Percentiles rank a stretch among this genome's conserved stretches.
Conservation (phyloP, 306 rosid species). For the Vigna unguiculata region DNA sequence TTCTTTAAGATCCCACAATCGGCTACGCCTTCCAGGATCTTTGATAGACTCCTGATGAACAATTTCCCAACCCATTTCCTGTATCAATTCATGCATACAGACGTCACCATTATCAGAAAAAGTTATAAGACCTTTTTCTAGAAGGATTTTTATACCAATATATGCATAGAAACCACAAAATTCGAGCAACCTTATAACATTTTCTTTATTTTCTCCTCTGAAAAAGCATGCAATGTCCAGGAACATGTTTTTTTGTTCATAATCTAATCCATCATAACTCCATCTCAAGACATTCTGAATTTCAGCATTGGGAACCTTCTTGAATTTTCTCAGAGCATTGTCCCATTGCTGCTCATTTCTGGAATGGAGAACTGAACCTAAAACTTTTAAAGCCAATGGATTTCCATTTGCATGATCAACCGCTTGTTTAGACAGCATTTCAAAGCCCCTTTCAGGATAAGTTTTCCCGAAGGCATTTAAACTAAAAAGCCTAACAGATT, state of each 20-base stretch:
- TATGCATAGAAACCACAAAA: conserved; percentile 22
- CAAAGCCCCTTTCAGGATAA: conserved; percentile 22
- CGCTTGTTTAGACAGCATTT: conserved; percentile 3
- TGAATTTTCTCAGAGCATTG: conserved; percentile 30
- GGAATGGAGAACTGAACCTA: conserved; percentile 37
- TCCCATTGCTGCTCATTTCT: conserved; percentile 41
- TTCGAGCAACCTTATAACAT: conserved; percentile 23
- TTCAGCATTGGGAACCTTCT: conserved; percentile 14
- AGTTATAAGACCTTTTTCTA: conserved; percentile 36
- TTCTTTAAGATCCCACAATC: conserved; percentile 37
- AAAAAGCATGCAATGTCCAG: conserved; percentile 42
- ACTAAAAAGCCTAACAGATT: conserved; percentile 34
- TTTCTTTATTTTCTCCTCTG: conserved; percentile 22
- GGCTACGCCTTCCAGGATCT: conserved; percentile 35
- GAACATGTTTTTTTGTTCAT: conserved; percentile 32
- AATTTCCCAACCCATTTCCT: conserved; percentile 44
- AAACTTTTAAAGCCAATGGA: conserved; percentile 45
- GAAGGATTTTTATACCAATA: conserved; percentile 20
- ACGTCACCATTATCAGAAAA: not conserved
- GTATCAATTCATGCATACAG: conserved; percentile 48
- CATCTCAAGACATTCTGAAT: conserved; percentile 40
- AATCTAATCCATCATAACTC: conserved; percentile 43
- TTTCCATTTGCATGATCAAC: conserved; percentile 38
- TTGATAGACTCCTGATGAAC: conserved; percentile 31
- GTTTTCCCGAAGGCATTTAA: conserved; percentile 29